Base-by-base conservation (phyloP, 2,329 filamentous ascomycete genomes). In the Penicillium concentricum region DNA sequence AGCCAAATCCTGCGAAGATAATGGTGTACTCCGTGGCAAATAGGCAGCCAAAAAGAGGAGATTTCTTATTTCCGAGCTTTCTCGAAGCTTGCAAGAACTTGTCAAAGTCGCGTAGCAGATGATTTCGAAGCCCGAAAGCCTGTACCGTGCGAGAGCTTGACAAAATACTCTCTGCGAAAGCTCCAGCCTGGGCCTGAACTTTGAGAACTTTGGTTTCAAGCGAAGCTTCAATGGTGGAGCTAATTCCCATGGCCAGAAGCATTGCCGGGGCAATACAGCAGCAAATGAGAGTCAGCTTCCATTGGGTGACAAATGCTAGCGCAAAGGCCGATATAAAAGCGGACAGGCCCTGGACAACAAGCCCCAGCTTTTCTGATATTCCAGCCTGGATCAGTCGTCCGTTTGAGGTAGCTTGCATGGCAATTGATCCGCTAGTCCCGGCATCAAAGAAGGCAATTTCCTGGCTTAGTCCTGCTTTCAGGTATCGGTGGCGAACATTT, bases 401-500 rank as follows among this genome's bases (percentile, higher is more conserved):
- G 41, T 72, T 72, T 3, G 69, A 69, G 10, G 63, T 62, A 35
- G 68, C 70, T 53, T 70, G 69, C n/a, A 64, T 61, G 2, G 69
- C 65, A 20, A 68, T 67, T 2, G 69, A 67, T 22, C 69, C 69
- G 30, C 64, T 61, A 34, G 52, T 59, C n/a, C 61, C 60, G 9
- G 51, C 53, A 50, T 73, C 70, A 39, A 69, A 72, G 47, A 68
- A 70, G 38, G 64, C 65, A 7, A 72, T 60, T 41, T 72, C 69
- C 52, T 73, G 71, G 8, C 68, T 63, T 6, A 73, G 61, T 4
- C 65, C 69, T n/a, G 64, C 44, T 38, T 50, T 48, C 35, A 65
- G 26, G 22, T 62, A 62, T 24, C n/a, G n/a, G 16, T 50, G 45
- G 18, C 63, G 57, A 39, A 65, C 58, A 18, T 61, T 57, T 20